A percentile compares a stretch with the other conserved stretches of the same genome.
These are phyloP conservation scores for Ophiocordyceps sinensis DNA, from an alignment of 2,329 filamentous ascomycete genomes.

Conservation along the genomic window DNA sequence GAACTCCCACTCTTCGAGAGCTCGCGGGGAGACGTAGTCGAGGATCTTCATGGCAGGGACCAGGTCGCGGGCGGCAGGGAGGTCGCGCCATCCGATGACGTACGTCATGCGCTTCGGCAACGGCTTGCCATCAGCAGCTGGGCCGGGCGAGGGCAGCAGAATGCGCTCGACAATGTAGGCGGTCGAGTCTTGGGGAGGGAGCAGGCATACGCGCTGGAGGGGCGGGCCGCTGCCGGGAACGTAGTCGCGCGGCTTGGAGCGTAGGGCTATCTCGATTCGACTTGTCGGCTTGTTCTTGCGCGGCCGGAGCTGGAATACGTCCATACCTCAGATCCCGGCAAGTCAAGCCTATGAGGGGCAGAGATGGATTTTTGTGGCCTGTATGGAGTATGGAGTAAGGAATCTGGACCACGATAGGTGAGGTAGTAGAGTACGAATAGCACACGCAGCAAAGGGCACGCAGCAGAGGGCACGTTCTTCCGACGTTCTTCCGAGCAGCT, in stretches of 20 bases:
- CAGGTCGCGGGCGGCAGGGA: conserved; percentile 30
- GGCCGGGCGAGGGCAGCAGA: conserved; percentile 24
- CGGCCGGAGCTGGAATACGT: conserved; percentile 1
- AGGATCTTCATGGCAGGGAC: conserved; percentile 33
- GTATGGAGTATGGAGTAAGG: too few relatives aligned
- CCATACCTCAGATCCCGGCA: too few relatives aligned
- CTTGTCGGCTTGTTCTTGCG: background rate
- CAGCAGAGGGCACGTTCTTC: too few relatives aligned
- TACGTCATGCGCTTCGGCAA: conserved; percentile 34
- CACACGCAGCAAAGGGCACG: too few relatives aligned
- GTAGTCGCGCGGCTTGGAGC: conserved; percentile 18
- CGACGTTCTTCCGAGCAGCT: too few relatives aligned
- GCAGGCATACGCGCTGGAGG: conserved; percentile 29
- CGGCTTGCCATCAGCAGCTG: conserved; percentile 18
- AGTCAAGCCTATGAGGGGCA: too few relatives aligned
- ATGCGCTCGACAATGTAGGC: conserved; percentile 43
- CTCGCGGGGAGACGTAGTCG: conserved; percentile 43
- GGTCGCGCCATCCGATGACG: conserved; percentile 38
- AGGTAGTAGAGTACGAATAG: too few relatives aligned
- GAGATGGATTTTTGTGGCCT: too few relatives aligned
- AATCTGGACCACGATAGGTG: too few relatives aligned
- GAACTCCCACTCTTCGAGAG: conserved; percentile 43
- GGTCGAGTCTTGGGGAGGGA: conserved; percentile 33
- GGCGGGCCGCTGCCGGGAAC: conserved; percentile 32
- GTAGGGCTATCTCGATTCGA: background rate